Conservation (phyloP, 1,284 basidiomycete species). For the Sphagnurus paluster region DNA sequence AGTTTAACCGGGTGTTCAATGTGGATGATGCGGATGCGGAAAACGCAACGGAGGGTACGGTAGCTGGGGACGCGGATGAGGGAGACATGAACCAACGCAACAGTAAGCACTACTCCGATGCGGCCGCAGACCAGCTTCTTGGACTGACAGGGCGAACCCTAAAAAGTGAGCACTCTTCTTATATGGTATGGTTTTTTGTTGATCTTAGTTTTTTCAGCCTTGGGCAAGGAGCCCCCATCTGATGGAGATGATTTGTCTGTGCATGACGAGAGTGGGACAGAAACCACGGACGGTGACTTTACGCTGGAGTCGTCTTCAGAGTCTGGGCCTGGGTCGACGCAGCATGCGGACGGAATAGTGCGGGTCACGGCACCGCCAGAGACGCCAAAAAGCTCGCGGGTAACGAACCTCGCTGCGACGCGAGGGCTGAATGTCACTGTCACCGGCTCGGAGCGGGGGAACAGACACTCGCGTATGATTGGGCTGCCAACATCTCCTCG, state of each 20-base stretch:
- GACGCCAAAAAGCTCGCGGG: conserved; percentile 48
- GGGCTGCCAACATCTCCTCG: conserved; percentile 67
- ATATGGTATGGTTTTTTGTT: conserved; percentile 12
- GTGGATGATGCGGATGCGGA: conserved; percentile 61
- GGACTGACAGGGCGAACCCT: conserved; percentile 70
- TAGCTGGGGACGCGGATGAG: conserved; percentile 33
- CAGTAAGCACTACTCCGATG: conserved; percentile 76
- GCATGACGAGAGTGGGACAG: conserved; percentile 70
- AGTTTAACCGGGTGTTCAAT: conserved; percentile 89
- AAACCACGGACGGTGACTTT: conserved; percentile 62
- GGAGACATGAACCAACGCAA: conserved; percentile 59
- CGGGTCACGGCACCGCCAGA: conserved; percentile 35
- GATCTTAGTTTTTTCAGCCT: conserved; percentile 32
- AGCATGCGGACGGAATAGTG: conserved; percentile 24
- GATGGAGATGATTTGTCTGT: conserved; percentile 67
- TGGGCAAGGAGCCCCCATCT: conserved; percentile 62
- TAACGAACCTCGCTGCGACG: conserved; percentile 61
- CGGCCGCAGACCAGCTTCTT: conserved; percentile 75
- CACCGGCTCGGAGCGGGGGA: conserved; percentile 47
- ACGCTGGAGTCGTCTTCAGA: conserved; percentile 51
- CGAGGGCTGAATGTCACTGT: conserved; percentile 67
- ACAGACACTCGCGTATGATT: conserved; percentile 59
- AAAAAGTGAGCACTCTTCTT: conserved; percentile 44
- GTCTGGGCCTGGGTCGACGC: conserved; percentile 39
- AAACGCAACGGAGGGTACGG: conserved; percentile 30